Evolutionary conservation across 2,329 filamentous ascomycete species (phyloP).

Genomic region (Claviceps cyperi): DNA sequence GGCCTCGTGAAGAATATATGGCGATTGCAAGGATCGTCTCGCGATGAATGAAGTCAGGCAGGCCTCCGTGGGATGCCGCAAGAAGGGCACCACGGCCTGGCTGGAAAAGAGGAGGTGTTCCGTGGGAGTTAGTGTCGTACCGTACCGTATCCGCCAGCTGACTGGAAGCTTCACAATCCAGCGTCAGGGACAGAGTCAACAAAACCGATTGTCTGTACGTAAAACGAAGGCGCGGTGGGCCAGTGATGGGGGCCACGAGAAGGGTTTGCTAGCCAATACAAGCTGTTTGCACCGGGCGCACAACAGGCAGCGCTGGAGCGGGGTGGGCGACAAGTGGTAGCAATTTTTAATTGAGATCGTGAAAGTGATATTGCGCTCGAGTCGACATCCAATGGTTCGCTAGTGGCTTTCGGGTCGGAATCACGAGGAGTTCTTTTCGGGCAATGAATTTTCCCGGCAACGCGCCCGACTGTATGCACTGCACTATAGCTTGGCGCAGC

Average conservation of each 20-base stretch:
- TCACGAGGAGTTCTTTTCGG: slow-evolving; percentile 1
- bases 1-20: not conserved
- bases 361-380: not conserved
- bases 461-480: not conserved
- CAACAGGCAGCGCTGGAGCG: slow-evolving; percentile 4
- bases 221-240: slow-evolving; percentile 21
- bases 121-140: slow-evolving; percentile 5
- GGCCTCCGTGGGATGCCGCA: slow-evolving; percentile 8
- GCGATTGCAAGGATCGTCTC: slow-evolving; percentile 4
- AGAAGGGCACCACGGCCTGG: slow-evolving; percentile 9
- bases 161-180: not conserved
- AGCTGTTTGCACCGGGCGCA: slow-evolving; percentile 7
- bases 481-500: not conserved
- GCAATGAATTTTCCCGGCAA: not conserved
- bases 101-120: slow-evolving; percentile 4
- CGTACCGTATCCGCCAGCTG: slow-evolving; percentile 1
- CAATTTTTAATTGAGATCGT: slow-evolving; percentile 2
- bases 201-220: slow-evolving; percentile 17
- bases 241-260: slow-evolving; percentile 9
- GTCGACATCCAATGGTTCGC: not conserved
- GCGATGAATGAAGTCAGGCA: slow-evolving; percentile 13
- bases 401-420: not conserved
- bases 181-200: slow-evolving; percentile 1
- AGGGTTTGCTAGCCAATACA: slow-evolving; percentile 16
- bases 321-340: slow-evolving; percentile 3